Conservation (phyloP, 2,329 filamentous ascomycete genomes). For the Botryotinia convoluta region DNA sequence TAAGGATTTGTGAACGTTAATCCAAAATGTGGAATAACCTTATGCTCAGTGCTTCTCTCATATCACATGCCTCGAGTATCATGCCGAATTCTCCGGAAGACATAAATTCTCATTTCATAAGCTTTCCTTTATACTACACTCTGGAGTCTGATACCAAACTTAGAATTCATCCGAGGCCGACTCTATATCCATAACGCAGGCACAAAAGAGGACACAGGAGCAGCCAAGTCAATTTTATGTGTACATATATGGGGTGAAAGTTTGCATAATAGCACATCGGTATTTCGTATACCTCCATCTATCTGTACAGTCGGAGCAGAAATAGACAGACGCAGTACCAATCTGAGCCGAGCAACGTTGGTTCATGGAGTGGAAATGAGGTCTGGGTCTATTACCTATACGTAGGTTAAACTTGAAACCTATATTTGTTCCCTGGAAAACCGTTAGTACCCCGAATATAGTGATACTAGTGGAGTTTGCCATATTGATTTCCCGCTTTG, state of each 20-base stretch:
- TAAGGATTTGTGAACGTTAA: background rate
- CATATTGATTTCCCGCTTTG: background rate
- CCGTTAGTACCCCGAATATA: background rate
- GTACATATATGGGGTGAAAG: background rate
- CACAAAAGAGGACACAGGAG: background rate
- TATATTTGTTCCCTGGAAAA: background rate
- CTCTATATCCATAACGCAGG: background rate
- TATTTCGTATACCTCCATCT: background rate
- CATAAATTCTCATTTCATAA: background rate
- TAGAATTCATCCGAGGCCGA: background rate
- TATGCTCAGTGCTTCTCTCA: background rate
- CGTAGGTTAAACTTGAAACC: background rate
- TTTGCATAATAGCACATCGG: background rate
- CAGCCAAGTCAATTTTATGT: background rate
- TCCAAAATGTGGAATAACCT: background rate
- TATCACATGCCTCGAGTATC: background rate
- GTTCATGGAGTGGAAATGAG: constrained; percentile 3
- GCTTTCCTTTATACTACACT: background rate
- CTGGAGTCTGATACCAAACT: background rate
- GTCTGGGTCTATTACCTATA: background rate
- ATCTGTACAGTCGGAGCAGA: background rate
- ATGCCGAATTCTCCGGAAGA: background rate
- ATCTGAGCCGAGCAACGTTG: background rate
- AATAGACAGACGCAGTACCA: background rate
- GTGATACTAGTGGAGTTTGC: background rate